These are phyloP conservation scores for Fusarium subglutinans DNA, from an alignment of 2,329 filamentous ascomycete species.

Conservation along the genomic window DNA sequence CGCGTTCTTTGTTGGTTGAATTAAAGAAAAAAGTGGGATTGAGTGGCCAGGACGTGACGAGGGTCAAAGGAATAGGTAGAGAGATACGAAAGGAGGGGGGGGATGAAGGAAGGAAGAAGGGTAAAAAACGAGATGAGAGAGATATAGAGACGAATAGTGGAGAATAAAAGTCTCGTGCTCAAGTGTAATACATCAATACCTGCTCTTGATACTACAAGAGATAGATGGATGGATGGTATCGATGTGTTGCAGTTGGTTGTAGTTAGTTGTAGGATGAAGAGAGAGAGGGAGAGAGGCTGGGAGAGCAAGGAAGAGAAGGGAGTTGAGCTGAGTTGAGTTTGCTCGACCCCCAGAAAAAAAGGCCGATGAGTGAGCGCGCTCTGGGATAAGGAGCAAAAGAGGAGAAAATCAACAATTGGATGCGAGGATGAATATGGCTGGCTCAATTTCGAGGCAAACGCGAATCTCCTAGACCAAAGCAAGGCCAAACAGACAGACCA, in stretches of 20 bases:
- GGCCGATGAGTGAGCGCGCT: background rate
- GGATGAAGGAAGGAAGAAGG: background rate
- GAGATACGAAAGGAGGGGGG: constrained; percentile 9
- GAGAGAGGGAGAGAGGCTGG: background rate
- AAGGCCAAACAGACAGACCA: constrained; percentile 19
- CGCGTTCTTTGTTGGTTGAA: constrained; percentile 28
- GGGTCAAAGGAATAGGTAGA: constrained; percentile 4
- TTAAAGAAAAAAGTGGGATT: constrained; percentile 37
- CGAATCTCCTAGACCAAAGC: constrained; percentile 20
- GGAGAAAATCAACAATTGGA: constrained; percentile 23
- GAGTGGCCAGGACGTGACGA: constrained; percentile 21
- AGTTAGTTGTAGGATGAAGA: constrained; percentile 12
- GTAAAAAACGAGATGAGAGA: constrained; percentile 12
- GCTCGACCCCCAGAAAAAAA: constrained; percentile 1
- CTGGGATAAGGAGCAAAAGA: constrained; percentile 8
- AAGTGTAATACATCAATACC: constrained; percentile 30
- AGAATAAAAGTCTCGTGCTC: constrained; percentile 29
- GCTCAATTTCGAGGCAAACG: constrained; percentile 30
- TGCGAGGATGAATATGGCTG: constrained; percentile 27
- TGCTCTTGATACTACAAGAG: background rate
- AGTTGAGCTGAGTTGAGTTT: constrained; percentile 8
- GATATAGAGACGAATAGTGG: constrained; percentile 23
- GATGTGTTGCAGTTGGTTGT: background rate
- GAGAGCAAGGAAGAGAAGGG: background rate
- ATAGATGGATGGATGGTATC: background rate